Evolutionary conservation across 176 grass and related monocot genomes (phyloP), one percentile per base, ranked within the genome.

Genomic region (Eragrostis curvula): DNA sequence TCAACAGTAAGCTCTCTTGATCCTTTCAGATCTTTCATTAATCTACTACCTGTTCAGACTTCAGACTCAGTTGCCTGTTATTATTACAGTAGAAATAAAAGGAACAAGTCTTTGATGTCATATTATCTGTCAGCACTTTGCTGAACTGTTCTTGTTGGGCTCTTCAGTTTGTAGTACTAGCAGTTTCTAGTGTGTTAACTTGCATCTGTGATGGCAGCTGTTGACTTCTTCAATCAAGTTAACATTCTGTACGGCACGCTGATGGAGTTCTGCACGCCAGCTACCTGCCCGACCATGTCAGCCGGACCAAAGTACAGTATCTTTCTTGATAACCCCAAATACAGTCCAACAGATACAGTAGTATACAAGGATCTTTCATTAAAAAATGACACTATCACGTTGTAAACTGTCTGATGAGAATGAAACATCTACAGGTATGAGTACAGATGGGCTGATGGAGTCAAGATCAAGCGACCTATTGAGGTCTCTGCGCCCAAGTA

Each of bases 191-290:
- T 44, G 59, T 12, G 18, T 39, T 32, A 52, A 79, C 46, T 23
- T 79, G 76, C 32, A 2, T 40, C 23, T 71, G 21, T 85, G 48
- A 66, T 88, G 48, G 67, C 90, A 98, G 96, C 90, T 52, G 93
- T 95, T 67, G 96, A 98, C 64, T 98, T 98, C 79, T 98, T 98
- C 89, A 98, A 93, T 66, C 96, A 98, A 90, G 90, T 93, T 55
- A 98, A 88, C 84, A 70, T 98, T 43, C 83, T 98, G 68, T 95
- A 88, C 29, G 90, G 90, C 82, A 98, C 96, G 52, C 81, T 98
- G 29, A 86, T 87, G 82, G 96, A 98, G 66, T 98, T 95, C 62
- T 98, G 96, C 88, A 98, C 96, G 36, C 72, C 90, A 79, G 73
- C 88, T 67, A 95, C 88, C 68, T 98, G 96, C 85, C 85, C 90